phyloP scores from a whole-genome alignment of 805 yeast genomes.

The Ogataea sp. region DNA sequence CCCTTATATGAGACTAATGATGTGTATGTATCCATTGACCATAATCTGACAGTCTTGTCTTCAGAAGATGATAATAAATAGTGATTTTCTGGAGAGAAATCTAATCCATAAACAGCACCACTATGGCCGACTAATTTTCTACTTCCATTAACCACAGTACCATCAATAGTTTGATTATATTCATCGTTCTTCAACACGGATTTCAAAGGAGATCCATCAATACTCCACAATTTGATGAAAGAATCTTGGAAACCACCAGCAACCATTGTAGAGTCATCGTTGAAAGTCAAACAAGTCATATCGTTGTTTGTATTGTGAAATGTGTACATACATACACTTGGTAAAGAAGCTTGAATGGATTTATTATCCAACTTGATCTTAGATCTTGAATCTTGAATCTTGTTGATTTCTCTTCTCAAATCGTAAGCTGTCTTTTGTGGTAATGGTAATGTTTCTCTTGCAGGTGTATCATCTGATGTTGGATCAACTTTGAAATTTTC shows the following conservation, averaged over 20 bases:
- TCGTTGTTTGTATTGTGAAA: slow-evolving; percentile 92
- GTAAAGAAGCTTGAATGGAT: slow-evolving; percentile 70
- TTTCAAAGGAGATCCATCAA: slow-evolving; percentile 81
- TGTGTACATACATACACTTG: slow-evolving; percentile 96
- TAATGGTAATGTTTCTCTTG: slow-evolving; percentile 68
- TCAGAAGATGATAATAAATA: slow-evolving; percentile 79
- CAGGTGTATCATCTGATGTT: slow-evolving; percentile 59
- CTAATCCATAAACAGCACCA: slow-evolving; percentile 86
- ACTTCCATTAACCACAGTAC: slow-evolving; percentile 21
- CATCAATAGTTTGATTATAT: slow-evolving; percentile 28
- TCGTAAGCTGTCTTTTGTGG: slow-evolving; percentile 80
- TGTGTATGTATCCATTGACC: slow-evolving; percentile 90
- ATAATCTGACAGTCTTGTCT: slow-evolving; percentile 84
- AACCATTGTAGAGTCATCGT: slow-evolving; percentile 75
- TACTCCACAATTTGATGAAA: slow-evolving; percentile 83
- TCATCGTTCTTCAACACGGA: slow-evolving; percentile 51
- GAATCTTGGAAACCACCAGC: slow-evolving; percentile 96
- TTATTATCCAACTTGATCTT: slow-evolving; percentile 62
- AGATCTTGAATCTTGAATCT: slow-evolving; percentile 76
- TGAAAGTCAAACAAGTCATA: slow-evolving; percentile 79
- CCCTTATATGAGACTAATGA: slow-evolving; percentile 92
- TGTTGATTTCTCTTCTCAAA: slow-evolving; percentile 66
- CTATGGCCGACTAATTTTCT: slow-evolving; percentile 79
- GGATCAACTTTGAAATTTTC: slow-evolving; percentile 46
- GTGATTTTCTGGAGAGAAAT: slow-evolving; percentile 85